Conservation (phyloP, 805 yeast genomes). For the Ogataea methanolica region DNA sequence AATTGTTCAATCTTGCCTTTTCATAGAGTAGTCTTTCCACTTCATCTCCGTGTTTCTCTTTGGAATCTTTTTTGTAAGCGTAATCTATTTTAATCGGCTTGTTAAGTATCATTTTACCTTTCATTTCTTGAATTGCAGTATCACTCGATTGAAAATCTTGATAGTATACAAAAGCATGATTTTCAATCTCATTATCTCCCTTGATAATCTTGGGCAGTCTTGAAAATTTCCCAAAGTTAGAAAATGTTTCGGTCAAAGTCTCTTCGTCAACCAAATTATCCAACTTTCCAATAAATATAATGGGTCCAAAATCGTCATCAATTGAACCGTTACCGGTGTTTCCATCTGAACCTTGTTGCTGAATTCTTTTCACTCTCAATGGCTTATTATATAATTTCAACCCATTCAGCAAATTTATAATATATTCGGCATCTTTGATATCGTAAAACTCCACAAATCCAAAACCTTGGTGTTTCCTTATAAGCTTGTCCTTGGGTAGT, state of each 20-base stretch:
- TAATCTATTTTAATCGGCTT: constrained; percentile 56
- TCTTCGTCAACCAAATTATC: constrained; percentile 62
- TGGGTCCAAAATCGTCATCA: constrained; percentile 41
- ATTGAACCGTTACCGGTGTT: constrained; percentile 2
- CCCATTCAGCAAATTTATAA: constrained; percentile 54
- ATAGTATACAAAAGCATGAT: constrained; percentile 66
- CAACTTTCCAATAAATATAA: constrained; percentile 52
- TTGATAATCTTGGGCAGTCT: constrained; percentile 43
- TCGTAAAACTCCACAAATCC: constrained; percentile 76
- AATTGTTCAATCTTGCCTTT: constrained; percentile 23
- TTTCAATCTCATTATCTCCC: constrained; percentile 46
- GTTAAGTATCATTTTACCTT: constrained; percentile 68
- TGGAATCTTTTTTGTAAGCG: constrained; percentile 62
- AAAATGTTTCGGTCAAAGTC: constrained; percentile 52
- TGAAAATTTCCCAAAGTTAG: constrained; percentile 61
- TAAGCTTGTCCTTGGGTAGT: constrained; percentile 75
- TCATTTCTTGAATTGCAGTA: constrained; percentile 61
- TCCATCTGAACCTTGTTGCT: constrained; percentile 10
- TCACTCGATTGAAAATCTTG: constrained; percentile 67
- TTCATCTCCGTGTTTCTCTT: constrained; percentile 71
- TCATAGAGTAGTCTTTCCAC: constrained; percentile 67
- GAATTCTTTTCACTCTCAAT: constrained; percentile 49
- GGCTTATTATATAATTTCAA: constrained; percentile 56
- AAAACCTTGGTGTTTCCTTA: constrained; percentile 73
- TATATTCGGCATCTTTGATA: constrained; percentile 66